Evolutionary conservation across 2,329 filamentous ascomycete species (phyloP), one percentile per base, ranked within the genome.

Genomic region (Penicillium digitatum): DNA sequence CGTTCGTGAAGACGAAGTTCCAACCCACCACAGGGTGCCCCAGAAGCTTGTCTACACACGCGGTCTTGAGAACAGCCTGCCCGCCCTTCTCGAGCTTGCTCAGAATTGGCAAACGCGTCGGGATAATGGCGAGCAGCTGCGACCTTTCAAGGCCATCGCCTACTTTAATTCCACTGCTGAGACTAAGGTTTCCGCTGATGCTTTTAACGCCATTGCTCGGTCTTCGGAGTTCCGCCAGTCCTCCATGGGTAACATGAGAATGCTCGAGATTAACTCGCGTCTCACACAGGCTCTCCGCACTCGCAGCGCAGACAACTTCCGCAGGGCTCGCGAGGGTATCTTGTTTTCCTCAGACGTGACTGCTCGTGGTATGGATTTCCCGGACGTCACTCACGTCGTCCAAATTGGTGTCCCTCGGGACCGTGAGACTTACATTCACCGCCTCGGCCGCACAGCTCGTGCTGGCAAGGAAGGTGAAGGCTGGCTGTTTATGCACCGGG

Each of bases 91-190:
- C 51, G 92, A 97, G 73, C 80, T 96, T 48, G 77, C 87, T 44
- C 76, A 86, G 52, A 81, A 82, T 34, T 85, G 88, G 63, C 72
- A 80, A n/a, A 63, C 78, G 29, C 74, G 76, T 24, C 70, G 75
- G 20, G 65, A 63, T 38, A 47, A 65, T 16, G 70, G 74, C 48
- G 70, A 57, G 53, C 74, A 63, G 63, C 71, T 59, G 67, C 72
- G 59, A 75, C 89, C 90, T 0, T 96, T 97, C 82, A 99, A 99
- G 80, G 90, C 90, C n/a, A 95, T 99, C 57, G 78, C 96, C 39
- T 99, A 96, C 77, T 87, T 93, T 71, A 89, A 89, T 66, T 90
- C 88, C 22, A 95, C 88, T 0, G 82, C 83, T 24, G 81, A 88
- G 60, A 89, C 91, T 42, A 79, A 86, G 54, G 77, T 91, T 45